These are phyloP conservation scores for Leishmania guyanensis DNA, from an alignment of 208 protist genomes.

Conservation along the genomic window DNA sequence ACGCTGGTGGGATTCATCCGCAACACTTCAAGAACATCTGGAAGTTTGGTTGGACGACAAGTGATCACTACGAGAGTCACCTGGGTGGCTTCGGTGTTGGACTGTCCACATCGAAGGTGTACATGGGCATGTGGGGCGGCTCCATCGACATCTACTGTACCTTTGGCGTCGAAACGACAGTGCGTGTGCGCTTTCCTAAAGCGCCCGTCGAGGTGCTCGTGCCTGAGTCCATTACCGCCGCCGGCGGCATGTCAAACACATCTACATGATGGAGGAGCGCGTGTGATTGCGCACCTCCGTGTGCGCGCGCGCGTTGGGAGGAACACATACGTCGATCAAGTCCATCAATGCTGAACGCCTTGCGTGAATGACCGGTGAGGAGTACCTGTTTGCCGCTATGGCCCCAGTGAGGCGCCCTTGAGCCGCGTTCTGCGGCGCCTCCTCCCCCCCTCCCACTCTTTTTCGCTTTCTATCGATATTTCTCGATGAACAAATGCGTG, in stretches of 20 bases:
- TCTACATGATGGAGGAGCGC: background rate
- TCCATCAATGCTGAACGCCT: background rate
- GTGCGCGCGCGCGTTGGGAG: background rate
- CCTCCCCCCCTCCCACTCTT: background rate
- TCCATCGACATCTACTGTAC: conserved; percentile 73
- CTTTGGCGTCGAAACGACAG: conserved; percentile 50
- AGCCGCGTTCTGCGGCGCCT: background rate
- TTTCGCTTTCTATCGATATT: background rate
- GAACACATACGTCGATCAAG: background rate
- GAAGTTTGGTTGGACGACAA: conserved; percentile 90
- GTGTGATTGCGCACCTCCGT: background rate
- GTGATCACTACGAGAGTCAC: conserved; percentile 54
- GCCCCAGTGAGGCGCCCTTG: background rate
- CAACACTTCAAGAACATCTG: conserved; percentile 61
- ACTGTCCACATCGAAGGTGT: conserved; percentile 82
- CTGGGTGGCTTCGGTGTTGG: conserved; percentile 86
- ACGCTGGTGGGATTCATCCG: conserved; percentile 59
- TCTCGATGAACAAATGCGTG: background rate
- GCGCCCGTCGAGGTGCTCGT: conserved; percentile 61
- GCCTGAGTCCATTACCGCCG: conserved; percentile 12
- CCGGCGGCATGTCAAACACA: background rate
- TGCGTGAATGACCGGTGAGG: background rate
- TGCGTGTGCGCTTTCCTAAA: conserved; percentile 84
- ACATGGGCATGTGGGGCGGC: conserved; percentile 85
- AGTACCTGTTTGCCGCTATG: background rate